Base-by-base conservation (phyloP, 2,329 filamentous ascomycete genomes). In the Fusarium liriodendri region DNA sequence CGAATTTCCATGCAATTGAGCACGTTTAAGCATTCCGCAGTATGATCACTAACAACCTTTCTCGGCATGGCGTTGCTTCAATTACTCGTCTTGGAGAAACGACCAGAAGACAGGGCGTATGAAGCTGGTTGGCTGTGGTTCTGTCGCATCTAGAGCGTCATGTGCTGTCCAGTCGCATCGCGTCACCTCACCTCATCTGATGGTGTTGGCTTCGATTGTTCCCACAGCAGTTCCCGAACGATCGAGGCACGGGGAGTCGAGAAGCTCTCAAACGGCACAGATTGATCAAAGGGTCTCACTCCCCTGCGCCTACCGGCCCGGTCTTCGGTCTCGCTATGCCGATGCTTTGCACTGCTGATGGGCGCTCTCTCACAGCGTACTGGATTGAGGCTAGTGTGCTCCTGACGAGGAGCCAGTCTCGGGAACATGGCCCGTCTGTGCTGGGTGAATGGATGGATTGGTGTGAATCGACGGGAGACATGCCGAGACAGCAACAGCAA, bases 101-200 rank as follows among this genome's bases (percentile, higher is more conserved):
- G 29, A 57, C 62, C 60, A 62, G 67, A 61, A 59, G 58, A 64
- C 37, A 29, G 25, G 60, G 57, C 60, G 50, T 32, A 37, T 45
- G 62, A 29, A 47, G 58, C 50, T 66, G 58, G 52, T 47, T 63
- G 57, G 52, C 52, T 29, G 54, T 69, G 38, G 52, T 54, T 62
- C 47, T 70, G 55, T 66, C 59, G 66, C 55, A 25, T 54, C 35
- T 45, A 47, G 57, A 40, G 52, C 38, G 66, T 70, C 72, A 75
- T 69, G 71, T 73, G 69, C 62, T 55, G 57, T 20, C 42, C 14
- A 47, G 42, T 47, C 42, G 42, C 45, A 27, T 50, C 59, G 27
- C n/a, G 62, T 74, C 71, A 65, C 62, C 67, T 74, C 71, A 74
- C 66, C 47, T 64, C 40, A 29, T 50, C 66, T 67, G 58, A 62